Evolutionary conservation across 2,329 filamentous ascomycete species (phyloP).

Genomic region (Didymella glomerata): DNA sequence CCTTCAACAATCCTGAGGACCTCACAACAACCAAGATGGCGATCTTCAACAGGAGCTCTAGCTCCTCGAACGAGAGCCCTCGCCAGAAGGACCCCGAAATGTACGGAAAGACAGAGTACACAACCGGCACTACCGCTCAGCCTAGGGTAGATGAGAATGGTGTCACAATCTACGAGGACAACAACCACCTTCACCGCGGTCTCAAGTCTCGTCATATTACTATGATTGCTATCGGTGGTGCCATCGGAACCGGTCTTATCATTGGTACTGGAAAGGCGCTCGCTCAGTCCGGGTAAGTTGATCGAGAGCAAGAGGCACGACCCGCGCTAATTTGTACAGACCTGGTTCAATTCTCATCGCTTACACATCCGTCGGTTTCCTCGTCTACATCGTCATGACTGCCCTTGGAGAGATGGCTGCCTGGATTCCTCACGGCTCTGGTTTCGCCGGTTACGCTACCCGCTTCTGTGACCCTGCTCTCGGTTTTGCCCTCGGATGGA

Average conservation of each 20-base stretch:
- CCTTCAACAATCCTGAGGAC: conserved; percentile 7
- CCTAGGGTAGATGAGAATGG: conserved; percentile 35
- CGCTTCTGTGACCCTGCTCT: conserved; percentile 83
- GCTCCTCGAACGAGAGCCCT: conserved; percentile 42
- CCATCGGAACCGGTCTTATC: conserved; percentile 76
- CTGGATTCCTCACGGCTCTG: conserved; percentile 79
- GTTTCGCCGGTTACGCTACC: conserved; percentile 82
- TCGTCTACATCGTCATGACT: conserved; percentile 84
- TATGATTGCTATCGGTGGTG: conserved; percentile 77
- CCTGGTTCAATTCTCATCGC: conserved; percentile 76
- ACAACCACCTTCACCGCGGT: conserved; percentile 59
- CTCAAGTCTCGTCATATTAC: conserved; percentile 64
- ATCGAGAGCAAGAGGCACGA: not conserved
- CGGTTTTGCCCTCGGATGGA: conserved; percentile 77
- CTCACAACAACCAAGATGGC: conserved; percentile 31
- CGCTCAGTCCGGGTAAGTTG: conserved; percentile 55
- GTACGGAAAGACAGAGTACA: conserved; percentile 35
- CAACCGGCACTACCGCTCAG: conserved; percentile 21
- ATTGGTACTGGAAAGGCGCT: conserved; percentile 68
- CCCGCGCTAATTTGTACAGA: conserved; percentile 43
- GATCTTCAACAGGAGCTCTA: conserved; percentile 40
- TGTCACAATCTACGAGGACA: conserved; percentile 37
- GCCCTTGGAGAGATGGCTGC: conserved; percentile 85
- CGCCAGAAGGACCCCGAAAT: conserved; percentile 34
- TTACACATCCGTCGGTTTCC: conserved; percentile 72